These are phyloP conservation scores for Phytophthora ramorum DNA, from an alignment of 352 stramenopile species.

Conservation along the genomic window DNA sequence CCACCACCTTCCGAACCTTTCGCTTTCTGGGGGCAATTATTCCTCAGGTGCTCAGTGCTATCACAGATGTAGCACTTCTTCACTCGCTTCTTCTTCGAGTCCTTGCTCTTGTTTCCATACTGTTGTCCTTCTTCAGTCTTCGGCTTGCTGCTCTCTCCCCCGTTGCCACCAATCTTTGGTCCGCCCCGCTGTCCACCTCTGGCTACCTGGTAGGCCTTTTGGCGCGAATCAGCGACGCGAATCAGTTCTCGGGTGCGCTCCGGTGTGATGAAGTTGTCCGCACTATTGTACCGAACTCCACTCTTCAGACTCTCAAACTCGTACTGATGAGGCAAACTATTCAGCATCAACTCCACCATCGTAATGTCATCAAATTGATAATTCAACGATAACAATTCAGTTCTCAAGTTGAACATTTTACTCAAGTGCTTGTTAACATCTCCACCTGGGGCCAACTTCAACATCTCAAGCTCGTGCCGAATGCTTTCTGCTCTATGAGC, in stretches of 20 bases:
- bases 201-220: conserved; percentile 1
- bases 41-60: conserved; percentile 1
- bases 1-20: background rate
- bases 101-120: background rate
- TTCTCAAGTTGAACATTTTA: conserved; percentile 24
- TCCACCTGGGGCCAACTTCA: conserved; percentile 4
- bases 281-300: conserved; percentile 7
- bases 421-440: conserved; percentile 15
- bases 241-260: conserved; percentile 15
- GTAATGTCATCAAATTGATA: too few relatives aligned
- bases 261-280: background rate
- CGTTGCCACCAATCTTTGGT: background rate
- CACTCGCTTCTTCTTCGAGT: conserved; percentile 4
- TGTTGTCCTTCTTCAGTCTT: background rate
- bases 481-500: background rate
- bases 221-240: conserved; percentile 11
- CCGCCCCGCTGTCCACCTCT: conserved; percentile 3
- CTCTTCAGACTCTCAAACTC: too few relatives aligned
- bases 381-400: too few relatives aligned
- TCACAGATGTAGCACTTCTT: conserved; percentile 9
- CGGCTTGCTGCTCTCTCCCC: background rate
- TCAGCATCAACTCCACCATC: too few relatives aligned
- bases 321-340: too few relatives aligned
- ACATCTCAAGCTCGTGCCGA: conserved; percentile 6
- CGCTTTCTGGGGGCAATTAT: conserved; percentile 4